These are phyloP conservation scores for Pseudofabraea citricarpa DNA, from an alignment of 2,329 filamentous ascomycete genomes.

Conservation along the genomic window DNA sequence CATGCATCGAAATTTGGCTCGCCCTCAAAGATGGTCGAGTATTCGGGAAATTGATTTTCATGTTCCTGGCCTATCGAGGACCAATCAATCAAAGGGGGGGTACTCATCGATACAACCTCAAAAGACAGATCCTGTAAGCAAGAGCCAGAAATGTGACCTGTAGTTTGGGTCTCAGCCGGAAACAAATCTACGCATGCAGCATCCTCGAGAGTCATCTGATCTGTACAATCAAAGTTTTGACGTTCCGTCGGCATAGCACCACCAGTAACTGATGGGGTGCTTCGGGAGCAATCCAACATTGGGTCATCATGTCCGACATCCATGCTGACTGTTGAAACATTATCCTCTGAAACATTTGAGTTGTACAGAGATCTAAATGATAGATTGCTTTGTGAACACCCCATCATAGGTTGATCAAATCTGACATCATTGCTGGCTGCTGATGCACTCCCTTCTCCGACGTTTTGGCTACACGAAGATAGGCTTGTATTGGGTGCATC, in stretches of 20 bases:
- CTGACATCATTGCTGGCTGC: neutral
- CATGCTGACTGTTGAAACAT: neutral
- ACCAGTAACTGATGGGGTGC: neutral
- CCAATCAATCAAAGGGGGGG: neutral
- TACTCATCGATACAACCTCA: neutral
- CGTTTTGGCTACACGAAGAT: neutral
- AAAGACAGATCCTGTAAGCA: neutral
- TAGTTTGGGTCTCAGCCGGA: neutral
- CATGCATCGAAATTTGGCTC: slow-evolving; percentile 1
- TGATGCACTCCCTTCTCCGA: neutral
- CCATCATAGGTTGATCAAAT: neutral
- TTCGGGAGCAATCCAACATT: neutral
- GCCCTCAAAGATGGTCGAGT: neutral
- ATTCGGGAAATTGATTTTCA: slow-evolving; percentile 1
- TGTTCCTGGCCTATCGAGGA: neutral
- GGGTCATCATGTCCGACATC: neutral
- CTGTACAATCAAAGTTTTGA: slow-evolving; percentile 1
- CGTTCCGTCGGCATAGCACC: neutral
- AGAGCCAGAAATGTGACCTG: slow-evolving; percentile 2
- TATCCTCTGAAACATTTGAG: neutral
- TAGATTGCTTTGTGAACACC: neutral
- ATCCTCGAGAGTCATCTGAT: slow-evolving; percentile 1
- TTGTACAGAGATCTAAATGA: too few species aligned
- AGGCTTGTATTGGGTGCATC: neutral
- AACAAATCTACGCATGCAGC: slow-evolving; percentile 1